Evolutionary conservation across 495 filamentous ascomycete species (phyloP).

Genomic region (Peziza echinospora): DNA sequence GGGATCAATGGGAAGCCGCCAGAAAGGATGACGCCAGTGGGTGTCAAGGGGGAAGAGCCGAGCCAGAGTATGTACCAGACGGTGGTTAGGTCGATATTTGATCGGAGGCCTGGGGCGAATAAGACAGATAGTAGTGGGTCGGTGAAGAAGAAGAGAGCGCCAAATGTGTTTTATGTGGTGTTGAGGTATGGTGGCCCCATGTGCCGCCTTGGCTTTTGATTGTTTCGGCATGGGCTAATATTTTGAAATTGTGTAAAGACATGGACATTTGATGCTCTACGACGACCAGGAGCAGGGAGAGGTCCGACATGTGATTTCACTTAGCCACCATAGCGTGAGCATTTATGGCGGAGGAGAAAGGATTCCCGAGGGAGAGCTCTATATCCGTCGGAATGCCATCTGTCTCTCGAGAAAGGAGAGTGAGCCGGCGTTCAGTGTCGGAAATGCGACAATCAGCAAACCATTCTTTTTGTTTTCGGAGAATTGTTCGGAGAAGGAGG

Average conservation of each 20-base stretch:
- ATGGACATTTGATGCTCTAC: constrained; percentile 92
- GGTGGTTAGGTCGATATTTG: constrained; percentile 93
- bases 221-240: constrained; percentile 3
- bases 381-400: constrained; percentile 87
- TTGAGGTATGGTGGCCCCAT: constrained; percentile 36
- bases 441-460: constrained; percentile 35
- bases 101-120: constrained; percentile 41
- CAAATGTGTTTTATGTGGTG: constrained; percentile 89
- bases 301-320: constrained; percentile 81
- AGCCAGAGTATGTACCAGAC: constrained; percentile 89
- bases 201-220: not conserved
- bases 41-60: constrained; percentile 20
- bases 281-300: constrained; percentile 79
- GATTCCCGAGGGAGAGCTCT: constrained; percentile 81
- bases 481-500: constrained; percentile 85
- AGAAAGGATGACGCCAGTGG: constrained; percentile 64
- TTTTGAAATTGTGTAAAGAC: constrained; percentile 29
- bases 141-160: constrained; percentile 36
- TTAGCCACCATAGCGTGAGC: constrained; percentile 67
- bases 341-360: constrained; percentile 63
- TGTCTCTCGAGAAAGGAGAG: constrained; percentile 51
- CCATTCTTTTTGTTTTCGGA: constrained; percentile 91
- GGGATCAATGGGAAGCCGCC: constrained; percentile 83
- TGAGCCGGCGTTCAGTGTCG: constrained; percentile 30
- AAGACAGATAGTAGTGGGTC: constrained; percentile 23